Percentiles rank a stretch among this genome's conserved stretches.
These are phyloP conservation scores for Xanthoconium stramineum DNA, from an alignment of 768 basidiomycete species.

Conservation along the genomic window DNA sequence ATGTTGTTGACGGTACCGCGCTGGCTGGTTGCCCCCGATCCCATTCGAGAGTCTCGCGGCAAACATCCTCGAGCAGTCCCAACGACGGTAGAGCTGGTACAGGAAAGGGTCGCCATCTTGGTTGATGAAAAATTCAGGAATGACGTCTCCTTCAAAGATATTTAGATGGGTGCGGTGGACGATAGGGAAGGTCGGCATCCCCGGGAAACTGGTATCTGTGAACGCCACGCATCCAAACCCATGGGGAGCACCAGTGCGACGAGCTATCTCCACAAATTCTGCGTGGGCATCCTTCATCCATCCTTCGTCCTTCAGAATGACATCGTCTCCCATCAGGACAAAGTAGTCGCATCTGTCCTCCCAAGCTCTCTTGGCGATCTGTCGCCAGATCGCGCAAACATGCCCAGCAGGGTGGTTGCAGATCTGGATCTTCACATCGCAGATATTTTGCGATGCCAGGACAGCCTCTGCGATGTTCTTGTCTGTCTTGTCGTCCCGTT, in stretches of 20 bases:
- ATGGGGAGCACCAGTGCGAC: constrained; percentile 29
- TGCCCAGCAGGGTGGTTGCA: constrained; percentile 43
- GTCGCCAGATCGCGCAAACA: constrained; percentile 53
- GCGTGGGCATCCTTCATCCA: constrained; percentile 47
- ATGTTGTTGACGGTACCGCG: constrained; percentile 47
- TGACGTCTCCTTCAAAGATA: constrained; percentile 47
- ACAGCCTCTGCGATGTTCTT: constrained; percentile 35
- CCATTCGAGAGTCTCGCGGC: constrained; percentile 39
- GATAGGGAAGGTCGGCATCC: constrained; percentile 62
- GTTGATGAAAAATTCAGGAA: constrained; percentile 53
- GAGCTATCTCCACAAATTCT: constrained; percentile 37
- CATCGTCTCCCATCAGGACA: constrained; percentile 55
- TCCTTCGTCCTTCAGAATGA: constrained; percentile 45
- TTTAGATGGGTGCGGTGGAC: constrained; percentile 54
- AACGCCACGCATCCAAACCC: constrained; percentile 49
- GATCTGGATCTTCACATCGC: constrained; percentile 34
- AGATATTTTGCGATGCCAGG: constrained; percentile 37
- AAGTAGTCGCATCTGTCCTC: constrained; percentile 48
- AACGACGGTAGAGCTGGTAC: constrained; percentile 59
- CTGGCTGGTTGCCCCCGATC: constrained; percentile 43
- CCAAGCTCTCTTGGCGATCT: constrained; percentile 48
- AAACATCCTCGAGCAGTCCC: constrained; percentile 48
- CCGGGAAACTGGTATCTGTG: constrained; percentile 51
- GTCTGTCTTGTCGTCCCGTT: constrained; percentile 4
- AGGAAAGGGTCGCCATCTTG: constrained; percentile 60